phyloP scores from a whole-genome alignment of 805 yeast genomes.

The Yarrowia hollandica region DNA sequence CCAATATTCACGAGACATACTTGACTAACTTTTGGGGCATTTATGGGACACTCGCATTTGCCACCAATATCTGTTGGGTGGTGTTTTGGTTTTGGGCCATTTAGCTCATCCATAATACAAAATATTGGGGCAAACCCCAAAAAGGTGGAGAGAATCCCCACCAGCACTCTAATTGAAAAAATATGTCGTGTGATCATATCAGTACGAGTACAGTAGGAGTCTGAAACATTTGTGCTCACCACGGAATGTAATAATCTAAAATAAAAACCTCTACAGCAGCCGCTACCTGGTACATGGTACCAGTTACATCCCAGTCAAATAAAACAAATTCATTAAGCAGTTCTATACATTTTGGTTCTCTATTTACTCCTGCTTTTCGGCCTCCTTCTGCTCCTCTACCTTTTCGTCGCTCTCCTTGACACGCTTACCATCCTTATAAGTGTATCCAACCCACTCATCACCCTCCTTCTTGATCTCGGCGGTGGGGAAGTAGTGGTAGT shows the following conservation, averaged over 20 bases:
- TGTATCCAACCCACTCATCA: constrained; percentile 57
- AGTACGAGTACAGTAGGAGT: too few relatives aligned
- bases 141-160: not conserved
- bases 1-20: too few relatives aligned
- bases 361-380: constrained; percentile 29
- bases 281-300: too few relatives aligned
- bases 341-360: constrained; percentile 21
- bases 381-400: constrained; percentile 31
- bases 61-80: constrained; percentile 6
- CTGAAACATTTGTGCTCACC: too few relatives aligned
- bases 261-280: too few relatives aligned
- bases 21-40: too few relatives aligned
- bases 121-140: not conserved
- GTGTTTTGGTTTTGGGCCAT: not conserved
- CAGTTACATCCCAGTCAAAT: too few relatives aligned
- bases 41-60: constrained; percentile 5
- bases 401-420: constrained; percentile 30
- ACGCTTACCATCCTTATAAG: constrained; percentile 41
- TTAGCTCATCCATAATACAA: constrained; percentile 4
- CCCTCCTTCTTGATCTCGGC: constrained; percentile 48
- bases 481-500: constrained; percentile 82
- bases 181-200: not conserved
- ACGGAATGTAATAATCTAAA: too few relatives aligned
- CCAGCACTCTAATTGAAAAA: not conserved
- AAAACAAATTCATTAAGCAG: too few relatives aligned